Evolutionary conservation across 2,329 filamentous ascomycete genomes (phyloP).

Genomic region (Stagonosporopsis vannaccii): DNA sequence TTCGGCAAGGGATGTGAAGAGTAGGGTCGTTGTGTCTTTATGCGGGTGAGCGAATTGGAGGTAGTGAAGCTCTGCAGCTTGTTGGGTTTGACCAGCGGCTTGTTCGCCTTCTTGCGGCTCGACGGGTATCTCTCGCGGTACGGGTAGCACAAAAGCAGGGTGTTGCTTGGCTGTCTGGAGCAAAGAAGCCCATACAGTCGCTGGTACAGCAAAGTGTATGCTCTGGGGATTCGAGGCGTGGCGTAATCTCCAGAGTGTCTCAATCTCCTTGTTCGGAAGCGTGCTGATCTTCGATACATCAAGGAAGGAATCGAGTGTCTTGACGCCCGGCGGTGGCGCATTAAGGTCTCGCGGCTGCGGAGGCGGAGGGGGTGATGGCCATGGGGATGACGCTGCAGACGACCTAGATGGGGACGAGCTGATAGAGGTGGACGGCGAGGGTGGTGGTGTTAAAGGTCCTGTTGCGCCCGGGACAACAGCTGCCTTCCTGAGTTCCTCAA

Average conservation of each 20-base stretch:
- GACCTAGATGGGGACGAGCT: conserved; percentile 15
- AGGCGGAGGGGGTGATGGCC: conserved; percentile 37
- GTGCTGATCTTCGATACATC: conserved; percentile 78
- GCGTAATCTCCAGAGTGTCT: conserved; percentile 87
- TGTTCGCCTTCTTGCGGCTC: conserved; percentile 28
- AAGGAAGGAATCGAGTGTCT: conserved; percentile 72
- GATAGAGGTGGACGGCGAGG: conserved; percentile 18
- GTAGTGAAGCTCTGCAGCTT: conserved; percentile 92
- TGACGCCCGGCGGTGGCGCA: conserved; percentile 59
- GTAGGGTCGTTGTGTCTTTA: conserved; percentile 64
- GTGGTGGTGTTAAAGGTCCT: conserved; percentile 49
- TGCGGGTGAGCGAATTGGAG: conserved; percentile 94
- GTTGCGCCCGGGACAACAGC: conserved; percentile 64
- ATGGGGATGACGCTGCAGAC: conserved; percentile 25
- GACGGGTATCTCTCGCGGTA: conserved; percentile 66
- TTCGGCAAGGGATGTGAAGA: conserved; percentile 93
- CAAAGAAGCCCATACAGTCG: conserved; percentile 76
- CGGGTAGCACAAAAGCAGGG: conserved; percentile 89
- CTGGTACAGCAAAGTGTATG: conserved; percentile 83
- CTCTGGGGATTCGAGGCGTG: conserved; percentile 76
- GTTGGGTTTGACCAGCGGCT: conserved; percentile 37
- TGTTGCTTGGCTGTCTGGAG: conserved; percentile 73
- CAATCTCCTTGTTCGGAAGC: conserved; percentile 82
- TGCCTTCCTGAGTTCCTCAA: conserved; percentile 72
- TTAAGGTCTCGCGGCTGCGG: conserved; percentile 37